phyloP scores from a whole-genome alignment of 305 asterid genomes.

The Fraxinus baroniana region DNA sequence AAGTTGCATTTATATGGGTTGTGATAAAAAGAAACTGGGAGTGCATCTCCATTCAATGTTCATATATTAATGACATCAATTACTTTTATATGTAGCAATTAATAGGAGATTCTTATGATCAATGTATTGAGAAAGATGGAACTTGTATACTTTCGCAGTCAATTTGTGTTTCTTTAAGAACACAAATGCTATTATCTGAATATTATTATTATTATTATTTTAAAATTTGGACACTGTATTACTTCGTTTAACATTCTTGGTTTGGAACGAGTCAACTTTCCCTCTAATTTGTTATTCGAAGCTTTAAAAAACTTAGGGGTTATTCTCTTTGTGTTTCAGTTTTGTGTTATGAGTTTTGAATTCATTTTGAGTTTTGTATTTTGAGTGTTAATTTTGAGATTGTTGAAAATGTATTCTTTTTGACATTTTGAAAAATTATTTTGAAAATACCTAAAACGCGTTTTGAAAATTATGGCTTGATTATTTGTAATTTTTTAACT shows the following conservation, averaged over 20 bases:
- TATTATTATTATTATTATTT: no score
- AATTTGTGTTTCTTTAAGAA: conserved; percentile 3
- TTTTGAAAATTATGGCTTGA: no score
- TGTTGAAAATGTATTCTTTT: no score
- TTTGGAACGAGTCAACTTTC: neutral
- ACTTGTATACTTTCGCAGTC: neutral
- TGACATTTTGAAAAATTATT: no score
- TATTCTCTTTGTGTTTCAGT: no score
- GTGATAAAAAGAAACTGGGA: conserved; percentile 9
- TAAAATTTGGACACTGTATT: neutral
- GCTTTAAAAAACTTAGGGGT: neutral
- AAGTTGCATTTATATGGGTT: neutral
- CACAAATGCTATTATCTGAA: neutral
- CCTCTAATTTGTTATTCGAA: conserved; percentile 1
- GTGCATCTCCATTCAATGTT: conserved; percentile 8
- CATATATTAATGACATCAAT: neutral
- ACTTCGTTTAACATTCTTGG: neutral
- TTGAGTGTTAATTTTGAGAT: no score
- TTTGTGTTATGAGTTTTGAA: no score
- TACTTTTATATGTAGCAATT: neutral
- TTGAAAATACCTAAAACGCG: no score
- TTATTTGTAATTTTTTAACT: no score
- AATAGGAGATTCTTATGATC: conserved; percentile 7
- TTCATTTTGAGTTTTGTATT: no score
- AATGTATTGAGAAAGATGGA: neutral